Base-by-base conservation (phyloP, 2,329 filamentous ascomycete genomes). In the Ambrosiella beaveri region DNA sequence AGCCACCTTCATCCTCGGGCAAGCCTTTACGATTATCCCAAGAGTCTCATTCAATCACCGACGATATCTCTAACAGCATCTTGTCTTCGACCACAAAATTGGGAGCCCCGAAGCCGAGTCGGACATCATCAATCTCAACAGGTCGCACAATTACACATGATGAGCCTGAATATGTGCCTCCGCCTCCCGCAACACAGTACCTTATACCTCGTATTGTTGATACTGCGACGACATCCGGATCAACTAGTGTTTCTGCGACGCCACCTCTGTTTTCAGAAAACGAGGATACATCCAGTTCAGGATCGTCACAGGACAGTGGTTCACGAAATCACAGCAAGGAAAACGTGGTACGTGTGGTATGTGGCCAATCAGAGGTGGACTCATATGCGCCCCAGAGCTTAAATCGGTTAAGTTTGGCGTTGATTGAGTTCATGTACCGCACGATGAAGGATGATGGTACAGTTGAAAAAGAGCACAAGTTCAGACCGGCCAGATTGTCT, bases 391-490 rank as follows among this genome's bases (percentile, higher is more conserved):
- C 82, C 0, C 81, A 85, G 64, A 74, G 79, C 3, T 64, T 85
- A 7, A 73, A 73, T 0, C 70, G 68, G 2, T 69, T 85, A 2
- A 75, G 75, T 59, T 70, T 78, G 2, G 75, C 80, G 41, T 67
- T 80, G 0, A 71, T 84, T 39, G 75, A 82, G 57, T 77, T 84
- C 61, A 70, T 84, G 17, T 83, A 80, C 63, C 75, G 82, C 63
- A 70, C 80, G 2, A 71, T 82, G 13, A 74, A 80, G 63, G 72
- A 79, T 57, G 79, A 84, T 62, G 66, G 69, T 6, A 81, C 75
- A 5, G 68, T 65, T 6, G 80, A 83, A 64, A 69, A 27, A 4
- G 27, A 68, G 12, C 56, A 60, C 39, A 38, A 56, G 12, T 60
- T 60, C 35, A 41, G 59, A 40, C 74, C 61, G 2, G 45, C 57